These are phyloP conservation scores for Penicillium robsamsonii DNA, from an alignment of 495 filamentous ascomycete genomes.

Conservation along the genomic window DNA sequence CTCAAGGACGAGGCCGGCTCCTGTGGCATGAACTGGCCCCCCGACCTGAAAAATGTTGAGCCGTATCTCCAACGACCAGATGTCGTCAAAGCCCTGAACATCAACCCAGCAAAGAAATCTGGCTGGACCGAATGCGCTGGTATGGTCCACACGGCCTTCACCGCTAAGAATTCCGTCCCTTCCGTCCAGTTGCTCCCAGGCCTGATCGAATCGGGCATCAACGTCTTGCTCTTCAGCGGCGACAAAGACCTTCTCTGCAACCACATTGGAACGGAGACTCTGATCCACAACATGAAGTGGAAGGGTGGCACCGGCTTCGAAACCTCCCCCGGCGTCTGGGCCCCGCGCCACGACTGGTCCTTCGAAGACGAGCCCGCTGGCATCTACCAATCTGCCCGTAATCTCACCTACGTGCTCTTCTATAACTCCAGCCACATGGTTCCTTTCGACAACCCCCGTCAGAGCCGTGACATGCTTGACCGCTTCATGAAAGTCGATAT, in stretches of 20 bases:
- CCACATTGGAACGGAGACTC: constrained; percentile 86
- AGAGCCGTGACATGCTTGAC: constrained; percentile 93
- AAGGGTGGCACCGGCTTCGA: constrained; percentile 90
- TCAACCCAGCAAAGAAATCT: constrained; percentile 73
- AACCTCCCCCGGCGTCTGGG: constrained; percentile 83
- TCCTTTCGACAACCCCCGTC: constrained; percentile 84
- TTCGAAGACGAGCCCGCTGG: constrained; percentile 90
- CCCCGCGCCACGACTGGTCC: constrained; percentile 86
- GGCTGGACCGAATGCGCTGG: constrained; percentile 93
- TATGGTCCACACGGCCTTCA: constrained; percentile 68
- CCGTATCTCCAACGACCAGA: constrained; percentile 84
- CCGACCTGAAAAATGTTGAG: constrained; percentile 70
- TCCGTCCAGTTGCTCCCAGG: constrained; percentile 72
- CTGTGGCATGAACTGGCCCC: constrained; percentile 96
- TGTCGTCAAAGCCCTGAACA: constrained; percentile 74
- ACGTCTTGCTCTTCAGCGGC: constrained; percentile 85
- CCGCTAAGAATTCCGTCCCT: constrained; percentile 63
- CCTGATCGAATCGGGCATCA: constrained; percentile 67
- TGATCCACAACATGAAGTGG: constrained; percentile 92
- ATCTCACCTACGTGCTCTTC: constrained; percentile 92
- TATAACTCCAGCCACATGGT: constrained; percentile 98
- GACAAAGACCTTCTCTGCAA: constrained; percentile 96
- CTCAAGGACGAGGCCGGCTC: constrained; percentile 63
- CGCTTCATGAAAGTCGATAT: constrained; percentile 95
- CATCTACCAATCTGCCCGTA: constrained; percentile 89